Evolutionary conservation across 2,329 filamentous ascomycete species (phyloP).

Genomic region (Arachnomyces sp.): DNA sequence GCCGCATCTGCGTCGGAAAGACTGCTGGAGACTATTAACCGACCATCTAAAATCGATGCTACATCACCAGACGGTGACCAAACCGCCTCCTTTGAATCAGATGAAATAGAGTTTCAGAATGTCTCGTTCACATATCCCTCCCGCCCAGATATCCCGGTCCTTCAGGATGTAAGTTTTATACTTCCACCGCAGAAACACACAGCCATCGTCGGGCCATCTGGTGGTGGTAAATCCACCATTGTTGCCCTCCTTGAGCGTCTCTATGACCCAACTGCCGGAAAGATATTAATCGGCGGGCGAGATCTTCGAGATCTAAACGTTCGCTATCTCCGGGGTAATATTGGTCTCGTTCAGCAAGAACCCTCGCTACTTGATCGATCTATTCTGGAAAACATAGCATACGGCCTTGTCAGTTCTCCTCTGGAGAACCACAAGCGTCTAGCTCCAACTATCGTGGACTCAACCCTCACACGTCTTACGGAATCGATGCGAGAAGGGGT

Average conservation of each 20-base stretch:
- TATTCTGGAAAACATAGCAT: constrained; percentile 48
- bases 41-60: constrained; percentile 13
- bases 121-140: constrained; percentile 29
- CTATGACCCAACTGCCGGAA: constrained; percentile 28
- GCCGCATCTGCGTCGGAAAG: constrained; percentile 11
- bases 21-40: constrained; percentile 12
- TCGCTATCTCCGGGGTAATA: constrained; percentile 26
- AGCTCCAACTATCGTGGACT: constrained; percentile 18
- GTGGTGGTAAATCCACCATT: constrained; percentile 46
- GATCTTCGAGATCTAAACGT: constrained; percentile 27
- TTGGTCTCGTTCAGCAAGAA: constrained; percentile 44
- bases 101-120: constrained; percentile 16
- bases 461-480: constrained; percentile 19
- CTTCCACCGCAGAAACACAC: constrained; percentile 32
- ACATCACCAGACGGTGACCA: constrained; percentile 2
- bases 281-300: constrained; percentile 23
- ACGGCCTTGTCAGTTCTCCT: constrained; percentile 38
- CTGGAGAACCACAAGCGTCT: constrained; percentile 19
- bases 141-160: constrained; percentile 27
- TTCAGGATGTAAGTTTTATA: constrained; percentile 24
- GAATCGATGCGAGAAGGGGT: constrained; percentile 19
- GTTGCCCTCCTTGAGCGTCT: constrained; percentile 30
- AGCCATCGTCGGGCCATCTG: constrained; percentile 44
- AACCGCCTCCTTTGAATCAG: not conserved
- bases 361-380: constrained; percentile 45